Base-by-base conservation (phyloP, 805 yeast species). In the Saturnispora ahearnii region DNA sequence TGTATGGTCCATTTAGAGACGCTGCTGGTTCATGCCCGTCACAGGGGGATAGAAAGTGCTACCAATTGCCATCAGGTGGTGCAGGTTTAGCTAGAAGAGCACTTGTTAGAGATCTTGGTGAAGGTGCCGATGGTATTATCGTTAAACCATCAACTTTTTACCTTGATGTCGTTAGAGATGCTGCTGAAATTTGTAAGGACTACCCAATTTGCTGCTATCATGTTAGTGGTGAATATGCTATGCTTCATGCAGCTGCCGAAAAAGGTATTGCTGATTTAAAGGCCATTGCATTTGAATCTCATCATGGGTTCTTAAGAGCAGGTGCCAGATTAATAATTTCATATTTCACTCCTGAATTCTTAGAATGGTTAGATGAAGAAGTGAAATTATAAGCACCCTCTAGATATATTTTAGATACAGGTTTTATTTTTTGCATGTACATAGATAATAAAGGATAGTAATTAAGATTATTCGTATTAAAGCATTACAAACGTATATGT, bases 241-340 rank as follows among this genome's bases (percentile, higher is more conserved):
- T 93, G 99, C 68, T 93, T 55, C 96, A 90, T 63, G 99, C 99
- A 7, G 98, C 96, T 48, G 97, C 97, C 30, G 97, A 89, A 61
- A 89, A 89, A 73, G 95, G 95, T 36, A 77, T 90, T 53, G 86
- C 84, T 53, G 97, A 91, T 65, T 76, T 93, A 67, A 84, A 87
- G 68, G 67, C 80, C 51, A 67, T 81, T 74, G 79, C 89, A 0
- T 86, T 85, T 60, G 99, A 93, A 70, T 72, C 93, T 44, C 96
- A 93, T 59, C 75, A 87, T 54, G 97, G 99, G 1, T 83, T 87
- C 61, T 74, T 91, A 53, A 79, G 99, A 66, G 99, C 99, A 0
- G 99, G 99, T 52, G 98, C 98, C 13, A 80, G 89, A 61, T 70
- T 93, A 59, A 80, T 93, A 52, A 89, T 93, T 58, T 80, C 95